These are phyloP conservation scores for Rhizoctonia solani DNA, from an alignment of 1,284 basidiomycete species.

Conservation along the genomic window DNA sequence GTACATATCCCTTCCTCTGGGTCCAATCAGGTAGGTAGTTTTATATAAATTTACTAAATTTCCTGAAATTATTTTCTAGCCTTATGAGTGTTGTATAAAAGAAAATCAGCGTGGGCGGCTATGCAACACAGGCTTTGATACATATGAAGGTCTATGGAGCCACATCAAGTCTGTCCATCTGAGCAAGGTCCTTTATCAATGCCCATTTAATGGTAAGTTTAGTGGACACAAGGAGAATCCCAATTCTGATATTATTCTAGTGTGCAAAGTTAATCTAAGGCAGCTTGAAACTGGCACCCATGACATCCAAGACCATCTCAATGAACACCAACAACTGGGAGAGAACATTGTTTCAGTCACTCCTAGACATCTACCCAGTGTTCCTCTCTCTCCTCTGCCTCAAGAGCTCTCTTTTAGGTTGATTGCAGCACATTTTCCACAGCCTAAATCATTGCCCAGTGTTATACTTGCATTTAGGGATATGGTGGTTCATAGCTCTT, in stretches of 20 bases:
- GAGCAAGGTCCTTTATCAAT: neutral
- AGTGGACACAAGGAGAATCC: neutral
- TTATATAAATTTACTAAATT: neutral
- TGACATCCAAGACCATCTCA: neutral
- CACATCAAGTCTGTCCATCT: neutral
- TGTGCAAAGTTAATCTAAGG: conserved; percentile 7
- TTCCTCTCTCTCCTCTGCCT: neutral
- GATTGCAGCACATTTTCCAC: neutral
- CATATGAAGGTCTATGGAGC: neutral
- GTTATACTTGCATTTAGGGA: neutral
- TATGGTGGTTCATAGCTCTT: neutral
- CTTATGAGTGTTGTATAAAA: neutral
- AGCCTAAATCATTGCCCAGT: neutral
- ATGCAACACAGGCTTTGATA: neutral
- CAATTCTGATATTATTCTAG: neutral
- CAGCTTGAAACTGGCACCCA: neutral
- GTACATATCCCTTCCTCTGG: neutral
- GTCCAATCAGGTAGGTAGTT: neutral
- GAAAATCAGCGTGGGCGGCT: neutral
- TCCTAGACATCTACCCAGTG: neutral
- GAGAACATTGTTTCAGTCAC: neutral
- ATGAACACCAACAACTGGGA: neutral
- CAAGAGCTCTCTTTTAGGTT: neutral
- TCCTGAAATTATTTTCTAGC: neutral
- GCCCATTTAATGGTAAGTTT: conserved; percentile 10